Conservation (phyloP, 192 early-diverging fungal species). For the Gamsiella multidivaricata region DNA sequence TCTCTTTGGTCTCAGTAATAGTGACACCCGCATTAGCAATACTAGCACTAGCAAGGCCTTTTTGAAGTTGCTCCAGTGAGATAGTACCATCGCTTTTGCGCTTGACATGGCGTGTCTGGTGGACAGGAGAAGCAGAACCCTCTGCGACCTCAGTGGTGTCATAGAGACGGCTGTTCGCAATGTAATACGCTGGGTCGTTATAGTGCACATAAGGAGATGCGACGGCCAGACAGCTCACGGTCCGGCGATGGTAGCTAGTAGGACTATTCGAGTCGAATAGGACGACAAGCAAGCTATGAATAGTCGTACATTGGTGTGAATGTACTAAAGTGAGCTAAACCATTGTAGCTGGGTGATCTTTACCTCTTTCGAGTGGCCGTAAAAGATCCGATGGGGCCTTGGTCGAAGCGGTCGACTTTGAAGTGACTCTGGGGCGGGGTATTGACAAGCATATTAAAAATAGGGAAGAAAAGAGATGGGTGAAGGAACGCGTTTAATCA, state of each 20-base stretch:
- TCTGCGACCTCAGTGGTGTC: conserved; percentile 33
- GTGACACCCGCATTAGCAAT: conserved; percentile 6
- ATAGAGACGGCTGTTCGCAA: conserved; percentile 28
- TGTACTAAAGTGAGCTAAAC: neutral
- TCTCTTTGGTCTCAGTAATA: conserved; percentile 5
- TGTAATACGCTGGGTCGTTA: conserved; percentile 31
- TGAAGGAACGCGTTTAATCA: neutral
- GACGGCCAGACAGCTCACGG: conserved; percentile 50
- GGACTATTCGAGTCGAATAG: conserved; percentile 6
- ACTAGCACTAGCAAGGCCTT: conserved; percentile 28
- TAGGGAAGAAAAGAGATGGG: neutral
- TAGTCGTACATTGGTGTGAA: neutral
- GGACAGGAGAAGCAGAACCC: conserved; percentile 43
- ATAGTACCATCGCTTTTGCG: conserved; percentile 46
- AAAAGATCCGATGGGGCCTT: conserved; percentile 26
- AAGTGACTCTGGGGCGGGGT: conserved; percentile 39
- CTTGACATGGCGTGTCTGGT: conserved; percentile 41
- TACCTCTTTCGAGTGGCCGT: conserved; percentile 35
- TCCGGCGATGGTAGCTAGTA: conserved; percentile 39
- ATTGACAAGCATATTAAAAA: conserved; percentile 38
- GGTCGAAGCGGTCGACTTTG: conserved; percentile 47
- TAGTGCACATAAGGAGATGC: conserved; percentile 47
- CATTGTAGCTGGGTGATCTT: no score
- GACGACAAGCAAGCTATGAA: neutral
- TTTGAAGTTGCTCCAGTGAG: conserved; percentile 41